Conservation (phyloP, 257 asterid species). For the Catharanthus roseus region DNA sequence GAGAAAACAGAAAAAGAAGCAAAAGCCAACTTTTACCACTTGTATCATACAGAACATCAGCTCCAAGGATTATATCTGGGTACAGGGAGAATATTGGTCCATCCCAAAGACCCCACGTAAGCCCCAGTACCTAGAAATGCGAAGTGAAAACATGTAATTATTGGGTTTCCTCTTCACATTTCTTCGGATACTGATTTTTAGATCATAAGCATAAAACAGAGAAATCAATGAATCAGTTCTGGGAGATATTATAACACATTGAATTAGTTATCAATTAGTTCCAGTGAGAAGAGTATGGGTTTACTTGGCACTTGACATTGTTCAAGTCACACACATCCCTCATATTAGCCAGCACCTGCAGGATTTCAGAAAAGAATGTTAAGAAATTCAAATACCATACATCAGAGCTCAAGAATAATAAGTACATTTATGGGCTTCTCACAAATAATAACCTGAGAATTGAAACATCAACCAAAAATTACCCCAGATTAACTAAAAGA, state of each 20-base stretch:
- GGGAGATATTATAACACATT: neutral
- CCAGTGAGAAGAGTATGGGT: neutral
- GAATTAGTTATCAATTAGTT: neutral
- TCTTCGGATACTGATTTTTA: neutral
- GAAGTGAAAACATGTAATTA: neutral
- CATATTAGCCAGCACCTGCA: conserved; percentile 80
- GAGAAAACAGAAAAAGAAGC: neutral
- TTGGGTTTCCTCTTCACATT: too few species aligned
- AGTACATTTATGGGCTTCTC: neutral
- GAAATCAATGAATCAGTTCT: neutral
- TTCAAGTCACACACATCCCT: conserved; percentile 59
- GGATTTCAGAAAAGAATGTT: conserved; percentile 11
- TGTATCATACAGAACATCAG: conserved; percentile 84
- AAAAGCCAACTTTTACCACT: conserved; percentile 36
- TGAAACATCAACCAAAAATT: neutral
- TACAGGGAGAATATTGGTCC: conserved; percentile 43
- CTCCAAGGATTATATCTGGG: conserved; percentile 93
- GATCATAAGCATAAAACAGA: neutral
- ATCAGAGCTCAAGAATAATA: neutral
- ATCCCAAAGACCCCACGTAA: conserved; percentile 92
- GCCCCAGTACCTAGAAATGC: conserved; percentile 57
- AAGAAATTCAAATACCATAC: neutral
- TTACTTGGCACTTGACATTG: conserved; percentile 64
- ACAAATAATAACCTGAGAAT: neutral
- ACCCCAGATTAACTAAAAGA: neutral